phyloP scores from a whole-genome alignment of 179 eudicot species.

The Gypsophila paniculata region DNA sequence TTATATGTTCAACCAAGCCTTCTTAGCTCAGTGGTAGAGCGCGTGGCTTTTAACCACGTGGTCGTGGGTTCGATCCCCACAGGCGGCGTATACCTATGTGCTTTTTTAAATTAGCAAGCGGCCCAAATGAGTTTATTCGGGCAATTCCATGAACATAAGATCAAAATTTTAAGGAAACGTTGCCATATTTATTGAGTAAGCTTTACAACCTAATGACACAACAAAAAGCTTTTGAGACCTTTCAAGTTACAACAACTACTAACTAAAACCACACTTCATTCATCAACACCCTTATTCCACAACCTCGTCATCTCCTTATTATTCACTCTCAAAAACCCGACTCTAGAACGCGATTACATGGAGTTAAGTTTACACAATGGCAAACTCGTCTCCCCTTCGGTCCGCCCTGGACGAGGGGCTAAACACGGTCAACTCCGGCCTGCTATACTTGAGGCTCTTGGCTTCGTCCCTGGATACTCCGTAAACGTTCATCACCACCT shows the following conservation, averaged over 20 bases:
- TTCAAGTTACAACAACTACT: neutral
- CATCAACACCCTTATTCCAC: slow-evolving; percentile 11
- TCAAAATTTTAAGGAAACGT: neutral
- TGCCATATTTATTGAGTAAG: neutral
- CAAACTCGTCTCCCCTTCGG: slow-evolving; percentile 20
- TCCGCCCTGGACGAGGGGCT: slow-evolving; percentile 27
- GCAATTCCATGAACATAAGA: too few relatives aligned
- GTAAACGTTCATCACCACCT: slow-evolving; percentile 48
- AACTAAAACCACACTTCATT: neutral
- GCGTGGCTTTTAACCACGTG: slow-evolving; percentile 95
- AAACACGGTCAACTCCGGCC: slow-evolving; percentile 40
- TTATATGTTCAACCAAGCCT: neutral
- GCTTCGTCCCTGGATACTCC: slow-evolving; percentile 49
- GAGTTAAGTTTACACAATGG: slow-evolving; percentile 19
- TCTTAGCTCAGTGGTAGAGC: slow-evolving; percentile 62
- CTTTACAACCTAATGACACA: neutral
- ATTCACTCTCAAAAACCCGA: slow-evolving; percentile 21
- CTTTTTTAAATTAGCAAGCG: too few relatives aligned
- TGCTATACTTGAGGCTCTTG: slow-evolving; percentile 41
- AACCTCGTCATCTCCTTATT: neutral
- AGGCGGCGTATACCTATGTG: too few relatives aligned
- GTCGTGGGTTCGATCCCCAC: slow-evolving; percentile 50
- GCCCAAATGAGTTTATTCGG: too few relatives aligned
- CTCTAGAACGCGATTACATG: neutral
- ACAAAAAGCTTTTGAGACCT: slow-evolving; percentile 8